Conservation (phyloP, 257 asterid species). For the Rauvolfia tetraphylla region DNA sequence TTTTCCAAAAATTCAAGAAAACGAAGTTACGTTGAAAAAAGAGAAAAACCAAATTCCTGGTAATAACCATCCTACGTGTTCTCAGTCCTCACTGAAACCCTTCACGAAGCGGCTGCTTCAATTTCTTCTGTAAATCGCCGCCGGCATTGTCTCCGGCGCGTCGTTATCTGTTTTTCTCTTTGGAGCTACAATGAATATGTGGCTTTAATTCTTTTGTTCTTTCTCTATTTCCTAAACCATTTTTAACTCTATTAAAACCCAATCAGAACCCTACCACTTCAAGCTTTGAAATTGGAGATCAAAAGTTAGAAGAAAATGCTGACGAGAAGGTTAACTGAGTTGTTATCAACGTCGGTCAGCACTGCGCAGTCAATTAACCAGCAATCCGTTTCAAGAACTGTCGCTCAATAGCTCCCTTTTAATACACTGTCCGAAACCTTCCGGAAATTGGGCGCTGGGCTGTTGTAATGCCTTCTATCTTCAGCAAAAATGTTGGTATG, state of each 20-base stretch:
- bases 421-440: conserved; percentile 12
- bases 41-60: not conserved
- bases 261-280: not conserved
- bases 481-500: conserved; percentile 12
- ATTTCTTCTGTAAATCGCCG: not conserved
- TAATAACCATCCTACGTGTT: not conserved
- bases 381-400: conserved; percentile 24
- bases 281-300: not conserved
- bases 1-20: too few relatives aligned
- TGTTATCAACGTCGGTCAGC: conserved; percentile 38
- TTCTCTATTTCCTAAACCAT: not conserved
- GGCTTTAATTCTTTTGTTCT: not conserved
- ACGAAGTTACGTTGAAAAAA: too few relatives aligned
- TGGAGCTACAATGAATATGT: not conserved
- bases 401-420: conserved; percentile 24
- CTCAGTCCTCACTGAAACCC: not conserved
- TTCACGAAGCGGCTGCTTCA: not conserved
- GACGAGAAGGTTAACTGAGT: conserved; percentile 51
- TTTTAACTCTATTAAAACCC: not conserved
- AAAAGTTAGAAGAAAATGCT: conserved; percentile 35
- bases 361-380: conserved; percentile 20
- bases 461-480: conserved; percentile 1
- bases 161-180: not conserved
- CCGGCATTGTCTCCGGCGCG: conserved; percentile 4
- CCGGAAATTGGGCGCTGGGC: conserved; percentile 8